Evolutionary conservation across 345 rosid genomes (phyloP).

Genomic region (Syzygium aromaticum): DNA sequence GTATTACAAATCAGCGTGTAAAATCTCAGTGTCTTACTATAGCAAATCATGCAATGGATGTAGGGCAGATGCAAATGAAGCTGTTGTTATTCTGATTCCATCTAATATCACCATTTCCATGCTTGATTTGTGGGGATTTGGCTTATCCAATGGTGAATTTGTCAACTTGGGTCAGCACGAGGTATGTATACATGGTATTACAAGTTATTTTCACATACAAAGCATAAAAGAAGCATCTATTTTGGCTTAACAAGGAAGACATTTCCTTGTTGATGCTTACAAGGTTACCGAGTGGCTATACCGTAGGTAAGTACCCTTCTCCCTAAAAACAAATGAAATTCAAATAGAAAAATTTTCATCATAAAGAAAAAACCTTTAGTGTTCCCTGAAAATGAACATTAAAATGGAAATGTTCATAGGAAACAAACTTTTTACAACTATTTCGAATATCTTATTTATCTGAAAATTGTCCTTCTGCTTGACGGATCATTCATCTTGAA

Average conservation of each 20-base stretch:
- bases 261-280: background rate
- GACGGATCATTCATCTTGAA: no score
- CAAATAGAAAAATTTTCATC: no score
- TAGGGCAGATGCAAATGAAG: conserved; percentile 98
- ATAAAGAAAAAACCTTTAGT: no score
- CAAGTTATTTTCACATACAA: background rate
- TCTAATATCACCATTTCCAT: conserved; percentile 91
- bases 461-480: no score
- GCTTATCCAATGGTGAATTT: conserved; percentile 87
- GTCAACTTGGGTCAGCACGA: conserved; percentile 98
- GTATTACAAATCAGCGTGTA: background rate
- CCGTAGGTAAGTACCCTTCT: no score
- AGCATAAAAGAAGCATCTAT: background rate
- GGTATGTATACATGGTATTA: conserved; percentile 22
- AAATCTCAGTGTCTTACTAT: background rate
- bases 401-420: no score
- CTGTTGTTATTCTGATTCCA: conserved; percentile 81
- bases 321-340: no score
- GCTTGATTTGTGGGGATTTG: conserved; percentile 97
- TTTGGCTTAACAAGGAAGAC: background rate
- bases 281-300: no score
- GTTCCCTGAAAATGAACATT: no score
- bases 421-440: no score
- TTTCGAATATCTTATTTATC: no score
- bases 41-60: conserved; percentile 63